These are phyloP conservation scores for Agastache rugosa DNA, from an alignment of 257 asterid genomes.

Conservation along the genomic window DNA sequence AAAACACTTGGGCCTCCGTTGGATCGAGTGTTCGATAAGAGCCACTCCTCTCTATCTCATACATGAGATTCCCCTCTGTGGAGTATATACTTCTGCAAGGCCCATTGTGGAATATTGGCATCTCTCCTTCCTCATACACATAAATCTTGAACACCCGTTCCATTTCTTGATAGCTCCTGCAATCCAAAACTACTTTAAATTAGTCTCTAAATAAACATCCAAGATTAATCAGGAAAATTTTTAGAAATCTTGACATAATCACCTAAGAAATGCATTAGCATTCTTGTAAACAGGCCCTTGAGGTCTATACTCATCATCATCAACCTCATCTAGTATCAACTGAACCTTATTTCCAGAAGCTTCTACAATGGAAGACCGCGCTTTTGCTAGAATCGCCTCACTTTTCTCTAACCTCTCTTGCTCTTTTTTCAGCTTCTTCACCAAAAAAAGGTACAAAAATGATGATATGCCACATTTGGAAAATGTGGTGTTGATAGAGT, in stretches of 20 bases:
- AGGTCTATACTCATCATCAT: constrained; percentile 35
- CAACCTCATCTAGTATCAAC: constrained; percentile 18
- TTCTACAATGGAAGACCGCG: constrained; percentile 39
- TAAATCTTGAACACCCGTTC: constrained; percentile 76
- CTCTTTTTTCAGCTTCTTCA: background rate
- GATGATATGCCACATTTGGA: background rate
- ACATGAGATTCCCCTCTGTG: constrained; percentile 65
- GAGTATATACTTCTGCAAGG: constrained; percentile 80
- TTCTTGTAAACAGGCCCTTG: constrained; percentile 47
- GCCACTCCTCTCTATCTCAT: constrained; percentile 68
- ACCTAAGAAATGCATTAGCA: constrained; percentile 51
- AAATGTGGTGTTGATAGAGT: background rate
- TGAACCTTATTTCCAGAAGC: constrained; percentile 34
- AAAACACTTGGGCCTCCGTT: constrained; percentile 67
- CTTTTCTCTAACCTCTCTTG: constrained; percentile 31
- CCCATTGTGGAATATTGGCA: constrained; percentile 74
- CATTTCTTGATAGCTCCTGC: constrained; percentile 81
- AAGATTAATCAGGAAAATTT: background rate
- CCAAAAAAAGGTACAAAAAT: background rate
- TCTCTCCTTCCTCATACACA: constrained; percentile 81
- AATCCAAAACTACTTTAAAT: background rate
- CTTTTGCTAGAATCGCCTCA: constrained; percentile 43
- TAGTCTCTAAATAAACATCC: background rate
- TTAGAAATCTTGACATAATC: constrained; percentile 14
- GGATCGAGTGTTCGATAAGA: constrained; percentile 63